Evolutionary conservation across 2,329 filamentous ascomycete species (phyloP).

Genomic region (Ceratocystis lukuohia): DNA sequence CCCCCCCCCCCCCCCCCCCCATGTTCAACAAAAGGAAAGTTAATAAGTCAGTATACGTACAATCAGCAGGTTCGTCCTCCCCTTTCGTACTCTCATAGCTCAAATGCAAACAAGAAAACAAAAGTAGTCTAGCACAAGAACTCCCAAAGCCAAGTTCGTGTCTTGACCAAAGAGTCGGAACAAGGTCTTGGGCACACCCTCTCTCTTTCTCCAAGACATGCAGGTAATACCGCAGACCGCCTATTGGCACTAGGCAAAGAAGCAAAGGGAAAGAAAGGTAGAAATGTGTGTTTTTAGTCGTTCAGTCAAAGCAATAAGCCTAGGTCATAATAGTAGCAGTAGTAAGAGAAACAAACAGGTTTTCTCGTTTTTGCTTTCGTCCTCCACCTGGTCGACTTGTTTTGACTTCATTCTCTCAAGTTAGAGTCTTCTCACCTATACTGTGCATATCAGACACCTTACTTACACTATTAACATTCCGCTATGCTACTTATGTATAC

Average conservation of each 20-base stretch:
- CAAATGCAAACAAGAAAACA: not conserved
- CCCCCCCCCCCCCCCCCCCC: too few relatives aligned
- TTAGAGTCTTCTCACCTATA: too few relatives aligned
- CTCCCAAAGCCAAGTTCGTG: not conserved
- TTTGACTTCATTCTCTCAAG: too few relatives aligned
- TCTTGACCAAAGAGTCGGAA: not conserved
- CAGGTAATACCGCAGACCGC: slow-evolving; percentile 8
- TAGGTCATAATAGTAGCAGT: too few relatives aligned
- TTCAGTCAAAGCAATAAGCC: too few relatives aligned
- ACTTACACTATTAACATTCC: not conserved
- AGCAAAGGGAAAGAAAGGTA: not conserved
- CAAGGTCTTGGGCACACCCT: not conserved
- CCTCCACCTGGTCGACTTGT: not conserved
- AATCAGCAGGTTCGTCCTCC: not conserved
- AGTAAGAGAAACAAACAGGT: not conserved
- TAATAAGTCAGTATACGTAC: not conserved
- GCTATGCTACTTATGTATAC: not conserved
- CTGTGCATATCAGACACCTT: too few relatives aligned
- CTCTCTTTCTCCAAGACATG: not conserved
- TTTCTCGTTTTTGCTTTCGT: not conserved
- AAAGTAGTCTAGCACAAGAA: not conserved
- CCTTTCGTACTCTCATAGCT: not conserved
- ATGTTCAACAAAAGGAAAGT: too few relatives aligned
- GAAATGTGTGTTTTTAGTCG: too few relatives aligned
- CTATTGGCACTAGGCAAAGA: not conserved